Base-by-base conservation (phyloP, 2,329 filamentous ascomycete species). In the Aspergillus fumigatus region DNA sequence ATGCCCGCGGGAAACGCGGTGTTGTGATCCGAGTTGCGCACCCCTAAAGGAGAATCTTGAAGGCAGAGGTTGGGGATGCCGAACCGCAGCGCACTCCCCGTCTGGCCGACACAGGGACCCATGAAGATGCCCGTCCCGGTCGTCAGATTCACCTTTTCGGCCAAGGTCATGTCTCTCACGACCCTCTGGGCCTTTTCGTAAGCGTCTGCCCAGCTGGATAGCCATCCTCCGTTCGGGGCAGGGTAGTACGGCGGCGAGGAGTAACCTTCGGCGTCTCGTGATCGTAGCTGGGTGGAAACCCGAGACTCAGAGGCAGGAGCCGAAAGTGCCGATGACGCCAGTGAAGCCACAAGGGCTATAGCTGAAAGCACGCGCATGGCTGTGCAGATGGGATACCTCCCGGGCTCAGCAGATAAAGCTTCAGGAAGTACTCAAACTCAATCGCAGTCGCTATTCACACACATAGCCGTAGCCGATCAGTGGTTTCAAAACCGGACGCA, bases 1-100 rank as follows among this genome's bases (percentile, higher is more conserved):
- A 93, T 89, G n/a, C 89, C 89, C 8, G 88, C 82, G 0, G 90
- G 89, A 64, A 93, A 94, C 0, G 85, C 88, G 0, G 88, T 92
- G 52, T 87, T 84, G 58, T 89, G 85, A 61, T 92, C 88, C 1
- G 88, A 84, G n/a, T 84, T 83, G 27, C 88, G 83, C 14, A 94
- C 79, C 1, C 90, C 89, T 35, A 88, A 77, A 1, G 88, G 87
- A 0, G 84, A 85, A 69, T 92, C 89, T 61, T 90, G 86, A 3
- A 90, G 76, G 65, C 87, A 90, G 5, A 92, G 79, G 62, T 86
- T 84, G 1, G 88, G 87, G 59, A 93, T 87, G 1, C 88, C 88
- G 17, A 92, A 80, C 6, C 89, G 82, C 17, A 77, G 70, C 1
- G 86, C 88, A 57, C 87, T 89, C 10, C 89, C 88, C 0, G 88